phyloP scores from a whole-genome alignment of 331 rosid species.

The Quercus phellos region DNA sequence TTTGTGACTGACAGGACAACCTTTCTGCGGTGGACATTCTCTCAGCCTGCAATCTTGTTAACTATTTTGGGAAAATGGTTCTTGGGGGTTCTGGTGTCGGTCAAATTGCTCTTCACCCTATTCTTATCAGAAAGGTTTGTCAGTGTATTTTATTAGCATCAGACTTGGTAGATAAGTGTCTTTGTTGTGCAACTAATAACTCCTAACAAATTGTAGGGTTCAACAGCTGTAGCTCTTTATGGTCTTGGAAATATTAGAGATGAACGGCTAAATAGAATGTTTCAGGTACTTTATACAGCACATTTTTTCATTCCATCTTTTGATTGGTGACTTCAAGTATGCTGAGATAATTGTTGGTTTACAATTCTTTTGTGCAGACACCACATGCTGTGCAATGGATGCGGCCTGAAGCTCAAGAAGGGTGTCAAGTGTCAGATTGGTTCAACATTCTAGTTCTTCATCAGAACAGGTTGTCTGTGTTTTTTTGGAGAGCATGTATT shows the following conservation, averaged over 20 bases:
- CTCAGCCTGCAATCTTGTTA: slow-evolving; percentile 89
- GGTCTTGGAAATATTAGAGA: slow-evolving; percentile 95
- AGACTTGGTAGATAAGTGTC: slow-evolving; percentile 15
- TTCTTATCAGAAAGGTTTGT: slow-evolving; percentile 83
- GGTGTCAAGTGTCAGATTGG: slow-evolving; percentile 82
- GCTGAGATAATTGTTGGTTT: slow-evolving; percentile 3
- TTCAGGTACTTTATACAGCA: slow-evolving; percentile 54
- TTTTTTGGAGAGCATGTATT: slow-evolving; percentile 4
- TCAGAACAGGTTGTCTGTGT: slow-evolving; percentile 77
- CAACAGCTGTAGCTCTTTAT: slow-evolving; percentile 81
- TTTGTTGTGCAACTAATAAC: slow-evolving; percentile 7
- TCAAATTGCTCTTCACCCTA: slow-evolving; percentile 75
- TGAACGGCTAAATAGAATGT: slow-evolving; percentile 92
- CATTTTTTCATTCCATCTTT: slow-evolving; percentile 13
- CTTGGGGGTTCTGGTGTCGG: slow-evolving; percentile 98
- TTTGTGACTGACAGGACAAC: slow-evolving; percentile 63
- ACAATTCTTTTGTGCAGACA: slow-evolving; percentile 50
- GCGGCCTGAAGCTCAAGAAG: slow-evolving; percentile 94
- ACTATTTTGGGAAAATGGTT: slow-evolving; percentile 89
- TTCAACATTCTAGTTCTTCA: slow-evolving; percentile 96
- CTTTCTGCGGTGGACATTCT: slow-evolving; percentile 94
- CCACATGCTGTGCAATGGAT: slow-evolving; percentile 99
- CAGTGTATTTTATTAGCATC: slow-evolving; percentile 16
- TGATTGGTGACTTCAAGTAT: slow-evolving; percentile 4
- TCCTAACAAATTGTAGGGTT: slow-evolving; percentile 54